phyloP scores from a whole-genome alignment of 192 early-diverging fungal species.

The Coemansia javaensis region DNA sequence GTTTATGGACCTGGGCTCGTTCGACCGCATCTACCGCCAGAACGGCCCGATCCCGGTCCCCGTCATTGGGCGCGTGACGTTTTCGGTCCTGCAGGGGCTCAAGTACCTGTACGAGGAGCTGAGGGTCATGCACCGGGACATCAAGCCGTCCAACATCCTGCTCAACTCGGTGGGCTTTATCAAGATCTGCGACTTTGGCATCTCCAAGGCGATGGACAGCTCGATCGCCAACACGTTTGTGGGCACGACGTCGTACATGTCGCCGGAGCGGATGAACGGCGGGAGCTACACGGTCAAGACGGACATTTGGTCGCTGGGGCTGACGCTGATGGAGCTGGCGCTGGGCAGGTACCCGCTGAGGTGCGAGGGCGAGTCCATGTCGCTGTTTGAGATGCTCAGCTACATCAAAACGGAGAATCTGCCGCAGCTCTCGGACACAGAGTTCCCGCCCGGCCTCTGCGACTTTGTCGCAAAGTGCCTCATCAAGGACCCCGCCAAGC shows the following conservation, averaged over 20 bases:
- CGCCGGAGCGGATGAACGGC: slow-evolving; percentile 77
- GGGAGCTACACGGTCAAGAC: slow-evolving; percentile 74
- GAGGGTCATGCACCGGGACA: slow-evolving; percentile 90
- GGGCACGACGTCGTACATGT: slow-evolving; percentile 80
- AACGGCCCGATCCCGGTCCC: slow-evolving; percentile 85
- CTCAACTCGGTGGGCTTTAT: slow-evolving; percentile 74
- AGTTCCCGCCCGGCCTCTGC: slow-evolving; percentile 73
- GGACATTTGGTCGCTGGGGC: slow-evolving; percentile 79
- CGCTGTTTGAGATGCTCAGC: slow-evolving; percentile 89
- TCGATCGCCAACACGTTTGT: slow-evolving; percentile 84
- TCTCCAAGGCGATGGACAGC: slow-evolving; percentile 80
- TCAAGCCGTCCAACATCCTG: slow-evolving; percentile 85
- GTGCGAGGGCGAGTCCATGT: slow-evolving; percentile 61
- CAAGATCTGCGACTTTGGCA: slow-evolving; percentile 87
- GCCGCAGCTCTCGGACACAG: slow-evolving; percentile 67
- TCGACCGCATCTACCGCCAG: slow-evolving; percentile 91
- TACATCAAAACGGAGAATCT: slow-evolving; percentile 86
- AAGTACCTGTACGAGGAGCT: slow-evolving; percentile 85
- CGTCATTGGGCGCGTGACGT: slow-evolving; percentile 77
- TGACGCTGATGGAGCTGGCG: slow-evolving; percentile 76
- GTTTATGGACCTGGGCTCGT: slow-evolving; percentile 90
- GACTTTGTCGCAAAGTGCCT: slow-evolving; percentile 62
- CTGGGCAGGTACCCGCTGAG: slow-evolving; percentile 69
- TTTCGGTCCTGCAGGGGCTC: slow-evolving; percentile 69
- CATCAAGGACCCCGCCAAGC: slow-evolving; percentile 47